These are phyloP conservation scores for Gypsophila paniculata DNA, from an alignment of 179 eudicot species.

Conservation along the genomic window DNA sequence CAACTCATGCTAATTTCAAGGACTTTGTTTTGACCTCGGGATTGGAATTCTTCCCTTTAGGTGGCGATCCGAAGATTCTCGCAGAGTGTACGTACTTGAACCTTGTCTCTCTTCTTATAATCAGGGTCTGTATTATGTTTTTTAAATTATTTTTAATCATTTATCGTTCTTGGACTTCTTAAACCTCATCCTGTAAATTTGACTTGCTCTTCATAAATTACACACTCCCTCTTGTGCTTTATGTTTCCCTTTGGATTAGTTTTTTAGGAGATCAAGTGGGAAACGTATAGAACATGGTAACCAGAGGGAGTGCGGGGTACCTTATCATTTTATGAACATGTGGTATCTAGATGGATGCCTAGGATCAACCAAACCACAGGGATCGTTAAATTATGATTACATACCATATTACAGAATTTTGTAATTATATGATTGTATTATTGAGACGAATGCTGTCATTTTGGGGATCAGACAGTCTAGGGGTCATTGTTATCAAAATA, in stretches of 20 bases:
- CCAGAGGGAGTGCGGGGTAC: background rate
- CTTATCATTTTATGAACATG: background rate
- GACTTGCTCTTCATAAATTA: too few relatives aligned
- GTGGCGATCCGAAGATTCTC: conserved; percentile 87
- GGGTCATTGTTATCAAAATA: background rate
- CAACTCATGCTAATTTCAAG: conserved; percentile 77
- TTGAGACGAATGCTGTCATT: background rate
- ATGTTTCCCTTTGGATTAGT: too few relatives aligned
- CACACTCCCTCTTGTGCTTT: too few relatives aligned
- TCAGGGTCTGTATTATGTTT: background rate
- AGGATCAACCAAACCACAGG: background rate
- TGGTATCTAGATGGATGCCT: background rate
- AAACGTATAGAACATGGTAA: background rate
- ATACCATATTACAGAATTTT: background rate
- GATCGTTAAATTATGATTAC: background rate
- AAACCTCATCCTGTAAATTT: too few relatives aligned
- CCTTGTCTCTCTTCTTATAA: background rate
- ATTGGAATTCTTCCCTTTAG: conserved; percentile 81
- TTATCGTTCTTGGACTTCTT: too few relatives aligned
- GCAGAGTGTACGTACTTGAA: conserved; percentile 44
- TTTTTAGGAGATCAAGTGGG: background rate
- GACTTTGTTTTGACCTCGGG: conserved; percentile 78
- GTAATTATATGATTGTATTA: background rate
- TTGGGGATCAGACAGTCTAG: conserved; percentile 2
- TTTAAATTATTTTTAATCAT: background rate